Conservation (phyloP, 2,329 filamentous ascomycete species). For the Paraphoma sp. region DNA sequence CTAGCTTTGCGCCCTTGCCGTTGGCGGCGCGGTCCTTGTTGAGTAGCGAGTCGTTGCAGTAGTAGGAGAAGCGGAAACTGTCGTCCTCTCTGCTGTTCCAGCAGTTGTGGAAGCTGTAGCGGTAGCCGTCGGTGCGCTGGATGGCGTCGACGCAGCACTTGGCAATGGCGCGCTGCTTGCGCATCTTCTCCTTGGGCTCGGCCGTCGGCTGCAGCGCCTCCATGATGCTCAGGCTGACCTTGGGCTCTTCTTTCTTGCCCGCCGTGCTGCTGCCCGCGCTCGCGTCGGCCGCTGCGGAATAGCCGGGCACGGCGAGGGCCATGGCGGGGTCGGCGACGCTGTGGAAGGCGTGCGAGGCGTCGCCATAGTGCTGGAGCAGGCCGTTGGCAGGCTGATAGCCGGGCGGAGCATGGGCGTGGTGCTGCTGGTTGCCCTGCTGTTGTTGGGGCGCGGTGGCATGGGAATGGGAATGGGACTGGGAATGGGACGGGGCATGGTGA, state of each 20-base stretch:
- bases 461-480: not conserved
- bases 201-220: constrained; percentile 43
- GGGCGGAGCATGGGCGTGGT: constrained; percentile 25
- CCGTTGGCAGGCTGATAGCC: constrained; percentile 38
- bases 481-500: too few relatives aligned
- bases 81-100: constrained; percentile 57
- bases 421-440: constrained; percentile 1
- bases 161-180: constrained; percentile 55
- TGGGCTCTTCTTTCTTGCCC: constrained; percentile 25
- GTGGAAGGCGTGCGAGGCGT: constrained; percentile 26
- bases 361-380: constrained; percentile 26
- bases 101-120: constrained; percentile 59
- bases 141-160: constrained; percentile 54
- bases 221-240: constrained; percentile 42
- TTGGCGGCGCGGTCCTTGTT: constrained; percentile 59
- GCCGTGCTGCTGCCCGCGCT: constrained; percentile 5
- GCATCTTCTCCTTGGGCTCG: constrained; percentile 51
- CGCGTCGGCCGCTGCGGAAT: constrained; percentile 13
- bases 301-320: constrained; percentile 30
- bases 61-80: constrained; percentile 56
- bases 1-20: constrained; percentile 47
- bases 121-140: constrained; percentile 54
- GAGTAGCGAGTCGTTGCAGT: constrained; percentile 58
- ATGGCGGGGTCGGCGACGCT: constrained; percentile 32
- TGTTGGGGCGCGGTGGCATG: not conserved